phyloP scores from a whole-genome alignment of 495 filamentous ascomycete species.

The Xylaria acuta region DNA sequence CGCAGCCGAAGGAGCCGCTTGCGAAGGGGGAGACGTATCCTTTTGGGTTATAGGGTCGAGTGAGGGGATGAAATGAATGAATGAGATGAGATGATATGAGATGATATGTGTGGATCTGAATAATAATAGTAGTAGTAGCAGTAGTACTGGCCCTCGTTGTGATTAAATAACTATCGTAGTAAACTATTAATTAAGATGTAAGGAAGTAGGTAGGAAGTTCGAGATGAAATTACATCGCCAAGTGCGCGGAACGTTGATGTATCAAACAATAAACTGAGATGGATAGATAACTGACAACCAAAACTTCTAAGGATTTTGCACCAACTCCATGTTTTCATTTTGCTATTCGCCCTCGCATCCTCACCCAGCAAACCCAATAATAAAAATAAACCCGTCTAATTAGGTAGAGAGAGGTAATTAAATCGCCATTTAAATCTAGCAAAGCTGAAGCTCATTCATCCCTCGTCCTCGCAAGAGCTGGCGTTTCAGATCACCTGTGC shows the following conservation, averaged over 20 bases:
- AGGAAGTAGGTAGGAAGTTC: background rate
- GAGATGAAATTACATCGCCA: no score
- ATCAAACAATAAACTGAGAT: no score
- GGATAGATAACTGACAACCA: background rate
- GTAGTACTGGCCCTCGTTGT: no score
- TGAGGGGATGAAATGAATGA: background rate
- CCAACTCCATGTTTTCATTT: background rate
- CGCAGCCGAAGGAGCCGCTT: background rate
- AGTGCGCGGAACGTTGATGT: no score
- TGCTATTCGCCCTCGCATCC: background rate
- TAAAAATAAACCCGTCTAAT: background rate
- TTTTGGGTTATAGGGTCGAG: background rate
- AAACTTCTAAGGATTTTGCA: background rate
- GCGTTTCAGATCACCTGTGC: background rate
- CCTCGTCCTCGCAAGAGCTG: background rate
- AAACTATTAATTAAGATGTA: no score
- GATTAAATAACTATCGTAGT: no score
- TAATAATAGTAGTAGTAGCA: no score
- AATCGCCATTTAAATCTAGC: slow-evolving; percentile 9
- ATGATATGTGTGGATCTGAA: no score
- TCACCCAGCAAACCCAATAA: background rate
- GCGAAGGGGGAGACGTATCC: slow-evolving; percentile 6
- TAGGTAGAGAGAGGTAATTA: slow-evolving; percentile 5
- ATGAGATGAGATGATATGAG: no score
- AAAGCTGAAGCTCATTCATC: background rate